Conservation (phyloP, 768 basidiomycete species). For the Rhodotorula babjevae region DNA sequence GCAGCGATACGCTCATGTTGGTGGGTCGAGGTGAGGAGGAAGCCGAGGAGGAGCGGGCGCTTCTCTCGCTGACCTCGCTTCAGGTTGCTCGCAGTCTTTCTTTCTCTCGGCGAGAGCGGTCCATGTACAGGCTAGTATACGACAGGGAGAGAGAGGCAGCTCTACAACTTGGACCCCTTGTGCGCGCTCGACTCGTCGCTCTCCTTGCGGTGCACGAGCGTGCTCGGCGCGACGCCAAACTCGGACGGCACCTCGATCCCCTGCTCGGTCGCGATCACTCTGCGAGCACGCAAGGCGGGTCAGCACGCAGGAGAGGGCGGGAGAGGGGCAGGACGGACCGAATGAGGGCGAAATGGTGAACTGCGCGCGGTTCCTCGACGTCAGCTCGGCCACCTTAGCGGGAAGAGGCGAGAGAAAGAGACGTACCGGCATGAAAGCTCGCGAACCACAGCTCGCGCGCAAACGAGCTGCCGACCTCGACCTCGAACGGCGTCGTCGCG, state of each 20-base stretch:
- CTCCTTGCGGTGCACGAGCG: constrained; percentile 23
- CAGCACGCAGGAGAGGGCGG: neutral
- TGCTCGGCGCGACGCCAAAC: constrained; percentile 42
- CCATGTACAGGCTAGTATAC: neutral
- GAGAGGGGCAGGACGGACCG: neutral
- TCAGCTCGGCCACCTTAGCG: neutral
- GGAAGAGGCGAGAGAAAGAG: no score
- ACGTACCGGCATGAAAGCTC: constrained; percentile 19
- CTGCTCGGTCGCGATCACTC: constrained; percentile 35
- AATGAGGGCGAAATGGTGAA: constrained; percentile 31
- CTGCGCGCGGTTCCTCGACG: neutral
- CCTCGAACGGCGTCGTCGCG: constrained; percentile 30
- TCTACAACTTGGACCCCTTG: constrained; percentile 28
- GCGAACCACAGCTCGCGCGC: constrained; percentile 38
- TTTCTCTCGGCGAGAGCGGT: no score
- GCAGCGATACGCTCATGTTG: neutral
- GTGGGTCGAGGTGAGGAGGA: neutral
- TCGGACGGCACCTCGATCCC: constrained; percentile 23
- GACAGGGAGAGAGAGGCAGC: neutral
- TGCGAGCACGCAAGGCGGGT: neutral
- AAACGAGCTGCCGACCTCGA: constrained; percentile 26
- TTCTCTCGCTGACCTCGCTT: no score
- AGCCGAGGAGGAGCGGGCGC: no score
- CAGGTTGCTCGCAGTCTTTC: no score
- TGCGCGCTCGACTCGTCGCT: neutral